Evolutionary conservation across 2,329 filamentous ascomycete genomes (phyloP).

Genomic region (Gaeumannomyces tritici): DNA sequence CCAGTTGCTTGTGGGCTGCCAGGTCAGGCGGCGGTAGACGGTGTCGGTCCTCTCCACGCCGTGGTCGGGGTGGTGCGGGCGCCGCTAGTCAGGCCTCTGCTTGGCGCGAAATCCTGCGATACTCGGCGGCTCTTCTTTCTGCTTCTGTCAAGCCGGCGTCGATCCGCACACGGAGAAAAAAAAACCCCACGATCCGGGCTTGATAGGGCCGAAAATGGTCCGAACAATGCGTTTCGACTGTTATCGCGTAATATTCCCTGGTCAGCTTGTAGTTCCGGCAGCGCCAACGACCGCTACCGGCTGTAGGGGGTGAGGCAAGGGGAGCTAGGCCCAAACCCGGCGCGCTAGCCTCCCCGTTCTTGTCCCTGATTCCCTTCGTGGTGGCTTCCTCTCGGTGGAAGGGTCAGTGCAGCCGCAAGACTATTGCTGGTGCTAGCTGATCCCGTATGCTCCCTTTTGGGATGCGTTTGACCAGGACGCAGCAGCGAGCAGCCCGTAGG

Average conservation of each 20-base stretch:
- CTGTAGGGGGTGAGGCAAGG: neutral
- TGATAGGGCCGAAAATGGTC: neutral
- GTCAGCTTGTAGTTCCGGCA: neutral
- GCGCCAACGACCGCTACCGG: neutral
- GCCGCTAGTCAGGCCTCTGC: neutral
- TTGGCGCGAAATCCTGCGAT: neutral
- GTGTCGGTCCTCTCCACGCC: neutral
- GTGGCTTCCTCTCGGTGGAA: neutral
- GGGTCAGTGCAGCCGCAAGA: neutral
- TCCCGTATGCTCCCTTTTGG: neutral
- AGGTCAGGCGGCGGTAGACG: neutral
- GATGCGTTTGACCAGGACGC: neutral
- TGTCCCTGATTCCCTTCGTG: neutral
- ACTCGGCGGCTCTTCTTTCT: neutral
- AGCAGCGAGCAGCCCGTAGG: neutral
- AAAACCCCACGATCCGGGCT: neutral
- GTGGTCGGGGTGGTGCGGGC: neutral
- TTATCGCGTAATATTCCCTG: neutral
- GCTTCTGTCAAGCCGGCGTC: neutral
- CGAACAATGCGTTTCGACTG: neutral
- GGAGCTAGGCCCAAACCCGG: neutral
- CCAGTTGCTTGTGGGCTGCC: neutral
- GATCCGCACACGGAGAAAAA: neutral
- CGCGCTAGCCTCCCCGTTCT: neutral
- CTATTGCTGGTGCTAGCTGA: neutral